These are phyloP conservation scores for Phylloporus sp. DNA, from an alignment of 768 basidiomycete genomes.

Conservation along the genomic window DNA sequence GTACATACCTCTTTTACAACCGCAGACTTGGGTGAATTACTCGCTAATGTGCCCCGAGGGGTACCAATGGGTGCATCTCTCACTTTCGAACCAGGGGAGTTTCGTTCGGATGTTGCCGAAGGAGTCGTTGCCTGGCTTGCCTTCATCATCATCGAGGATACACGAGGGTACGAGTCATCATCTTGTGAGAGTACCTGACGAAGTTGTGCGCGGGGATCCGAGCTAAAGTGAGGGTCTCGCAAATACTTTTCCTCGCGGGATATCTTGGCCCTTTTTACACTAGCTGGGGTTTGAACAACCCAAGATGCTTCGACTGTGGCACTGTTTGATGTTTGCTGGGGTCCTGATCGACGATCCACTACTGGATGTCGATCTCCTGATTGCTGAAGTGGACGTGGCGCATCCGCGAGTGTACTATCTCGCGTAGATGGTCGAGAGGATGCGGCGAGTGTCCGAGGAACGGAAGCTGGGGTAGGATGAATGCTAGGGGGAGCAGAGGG, in stretches of 20 bases:
- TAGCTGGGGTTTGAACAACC: slow-evolving; percentile 30
- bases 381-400: slow-evolving; percentile 5
- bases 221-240: slow-evolving; percentile 12
- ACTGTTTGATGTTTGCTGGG: slow-evolving; percentile 13
- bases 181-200: slow-evolving; percentile 34
- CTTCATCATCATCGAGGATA: slow-evolving; percentile 27
- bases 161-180: slow-evolving; percentile 19
- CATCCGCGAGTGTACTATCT: slow-evolving; percentile 14
- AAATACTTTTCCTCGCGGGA: slow-evolving; percentile 31
- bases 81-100: slow-evolving; percentile 13
- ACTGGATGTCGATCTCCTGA: slow-evolving; percentile 10
- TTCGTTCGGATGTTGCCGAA: slow-evolving; percentile 23
- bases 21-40: slow-evolving; percentile 21
- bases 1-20: slow-evolving; percentile 26
- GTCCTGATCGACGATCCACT: slow-evolving; percentile 7
- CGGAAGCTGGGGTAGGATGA: slow-evolving; percentile 21
- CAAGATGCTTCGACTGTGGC: slow-evolving; percentile 29
- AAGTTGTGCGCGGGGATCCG: slow-evolving; percentile 27
- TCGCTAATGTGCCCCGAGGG: slow-evolving; percentile 19
- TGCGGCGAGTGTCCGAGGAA: slow-evolving; percentile 15
- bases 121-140: slow-evolving; percentile 22
- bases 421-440: slow-evolving; percentile 30
- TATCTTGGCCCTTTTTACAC: slow-evolving; percentile 15
- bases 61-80: slow-evolving; percentile 18
- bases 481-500: slow-evolving; percentile 16